Evolutionary conservation across 1,139 yeast species (phyloP).

Genomic region (Kluyveromyces sp.): DNA sequence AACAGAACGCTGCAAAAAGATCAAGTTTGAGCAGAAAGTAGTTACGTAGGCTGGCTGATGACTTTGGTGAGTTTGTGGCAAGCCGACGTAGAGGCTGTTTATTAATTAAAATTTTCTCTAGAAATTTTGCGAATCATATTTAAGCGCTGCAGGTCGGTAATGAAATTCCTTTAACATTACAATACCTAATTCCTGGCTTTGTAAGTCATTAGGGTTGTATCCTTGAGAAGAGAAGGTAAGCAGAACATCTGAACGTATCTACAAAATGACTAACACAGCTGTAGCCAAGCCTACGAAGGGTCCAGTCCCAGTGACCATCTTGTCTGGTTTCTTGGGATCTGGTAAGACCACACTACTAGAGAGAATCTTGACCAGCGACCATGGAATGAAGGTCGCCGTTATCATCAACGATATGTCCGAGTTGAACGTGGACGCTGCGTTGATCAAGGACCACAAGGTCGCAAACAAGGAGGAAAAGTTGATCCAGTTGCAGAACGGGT

Average conservation of each 20-base stretch:
- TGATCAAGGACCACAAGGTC: conserved; percentile 37
- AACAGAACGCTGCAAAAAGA: no score
- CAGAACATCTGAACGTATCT: neutral
- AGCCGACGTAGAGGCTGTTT: neutral
- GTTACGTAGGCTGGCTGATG: no score
- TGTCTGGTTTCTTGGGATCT: conserved; percentile 41
- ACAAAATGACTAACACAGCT: neutral
- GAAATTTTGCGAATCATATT: neutral
- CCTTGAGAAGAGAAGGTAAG: no score
- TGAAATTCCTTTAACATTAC: neutral
- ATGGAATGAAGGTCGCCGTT: conserved; percentile 39
- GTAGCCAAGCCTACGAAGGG: conserved; percentile 3
- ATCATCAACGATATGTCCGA: conserved; percentile 39
- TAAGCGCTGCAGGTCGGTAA: neutral
- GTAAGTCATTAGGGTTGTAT: no score
- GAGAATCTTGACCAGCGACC: conserved; percentile 35
- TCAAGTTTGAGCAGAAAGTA: no score
- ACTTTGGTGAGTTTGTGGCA: neutral
- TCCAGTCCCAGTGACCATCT: conserved; percentile 38
- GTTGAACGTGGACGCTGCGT: conserved; percentile 38
- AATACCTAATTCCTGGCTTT: no score
- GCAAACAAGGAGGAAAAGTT: conserved; percentile 39
- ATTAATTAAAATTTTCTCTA: neutral
- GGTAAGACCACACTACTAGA: conserved; percentile 44
- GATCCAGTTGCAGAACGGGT: conserved; percentile 42